Evolutionary conservation across 2,329 filamentous ascomycete genomes (phyloP), one percentile per base, ranked within the genome.

Genomic region (Neopestalotiopsis sp.): DNA sequence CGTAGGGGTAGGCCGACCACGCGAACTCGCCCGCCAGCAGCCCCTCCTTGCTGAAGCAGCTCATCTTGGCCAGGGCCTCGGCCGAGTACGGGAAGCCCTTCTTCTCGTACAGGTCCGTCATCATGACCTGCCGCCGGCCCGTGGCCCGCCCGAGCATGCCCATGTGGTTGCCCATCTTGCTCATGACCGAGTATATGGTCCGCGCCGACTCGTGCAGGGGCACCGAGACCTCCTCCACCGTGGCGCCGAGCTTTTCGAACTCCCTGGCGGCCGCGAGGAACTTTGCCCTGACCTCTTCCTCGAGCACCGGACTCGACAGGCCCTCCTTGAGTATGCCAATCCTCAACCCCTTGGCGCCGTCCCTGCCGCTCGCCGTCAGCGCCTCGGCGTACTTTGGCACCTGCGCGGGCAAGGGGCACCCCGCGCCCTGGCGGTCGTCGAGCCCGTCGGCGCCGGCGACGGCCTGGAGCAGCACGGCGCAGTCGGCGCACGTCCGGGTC

Each of bases 51-150:
- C 69, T 69, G 61, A 69, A 69, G 40, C 57, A 52, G 65, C 68
- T 70, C 69, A 69, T 69, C 65, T 69, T 67, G 28, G 57, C 4
- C 20, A 67, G 59, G 6, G 66, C 40, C 3, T 69, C 65, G 40
- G 82, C 75, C 0, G 84, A 83, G 28, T 81, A 77, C 12, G 74
- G 72, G 64, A 82, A 80, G 62, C 83, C 78, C 65, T 79, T 80
- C 24, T 75, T 77, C 42, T 80, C 74, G 4, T 84, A 74, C 14
- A 85, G 78, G 4, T 71, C 66, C 52, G 71, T 75, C 65, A 75
- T 65, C 69, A 75, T 67, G 9, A 74, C 66, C 69, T 73, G 71
- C 14, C 72, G 62, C 40, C 74, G 66, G 12, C 74, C 74, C 9
- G 73, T 73, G 12, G 73, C 70, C 30, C 67, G 49, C 1, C 79